Evolutionary conservation across 768 basidiomycete genomes (phyloP).

Genomic region (Serpula lacrymans): DNA sequence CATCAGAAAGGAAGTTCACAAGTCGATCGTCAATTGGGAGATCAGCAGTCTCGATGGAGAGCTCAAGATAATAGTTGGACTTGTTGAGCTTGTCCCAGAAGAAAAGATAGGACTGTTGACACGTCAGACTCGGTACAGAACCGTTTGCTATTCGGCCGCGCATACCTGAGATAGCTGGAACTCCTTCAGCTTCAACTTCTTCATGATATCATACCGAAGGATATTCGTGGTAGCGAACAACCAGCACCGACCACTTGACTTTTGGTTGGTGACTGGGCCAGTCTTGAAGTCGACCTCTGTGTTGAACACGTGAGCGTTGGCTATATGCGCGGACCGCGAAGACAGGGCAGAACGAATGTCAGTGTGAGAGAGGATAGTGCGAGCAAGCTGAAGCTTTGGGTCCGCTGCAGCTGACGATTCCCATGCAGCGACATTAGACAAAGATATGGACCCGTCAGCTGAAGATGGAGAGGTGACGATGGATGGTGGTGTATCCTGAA

Average conservation of each 20-base stretch:
- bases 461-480: conserved; percentile 39
- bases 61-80: conserved; percentile 84
- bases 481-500: conserved; percentile 10
- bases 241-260: conserved; percentile 91
- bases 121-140: too few species aligned
- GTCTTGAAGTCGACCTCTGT: conserved; percentile 76
- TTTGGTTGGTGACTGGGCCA: conserved; percentile 82
- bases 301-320: conserved; percentile 81
- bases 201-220: conserved; percentile 79
- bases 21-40: conserved; percentile 80
- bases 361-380: conserved; percentile 69
- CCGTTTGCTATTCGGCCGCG: conserved; percentile 4
- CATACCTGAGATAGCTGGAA: conserved; percentile 88
- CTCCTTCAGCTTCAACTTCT: conserved; percentile 78
- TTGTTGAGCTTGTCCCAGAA: conserved; percentile 98
- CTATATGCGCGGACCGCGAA: conserved; percentile 58
- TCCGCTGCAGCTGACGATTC: conserved; percentile 52
- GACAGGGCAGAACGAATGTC: conserved; percentile 61
- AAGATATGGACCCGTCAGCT: conserved; percentile 56
- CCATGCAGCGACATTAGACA: conserved; percentile 62
- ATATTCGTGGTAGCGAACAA: conserved; percentile 91
- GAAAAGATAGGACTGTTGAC: conserved; percentile 75
- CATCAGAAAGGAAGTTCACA: conserved; percentile 68
- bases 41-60: conserved; percentile 77
- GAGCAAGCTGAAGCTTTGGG: conserved; percentile 68